A percentile compares a stretch with the other conserved stretches of the same genome.
phyloP scores from a whole-genome alignment of 2,329 filamentous ascomycete genomes.

The Plectosphaerella plurivora region DNA sequence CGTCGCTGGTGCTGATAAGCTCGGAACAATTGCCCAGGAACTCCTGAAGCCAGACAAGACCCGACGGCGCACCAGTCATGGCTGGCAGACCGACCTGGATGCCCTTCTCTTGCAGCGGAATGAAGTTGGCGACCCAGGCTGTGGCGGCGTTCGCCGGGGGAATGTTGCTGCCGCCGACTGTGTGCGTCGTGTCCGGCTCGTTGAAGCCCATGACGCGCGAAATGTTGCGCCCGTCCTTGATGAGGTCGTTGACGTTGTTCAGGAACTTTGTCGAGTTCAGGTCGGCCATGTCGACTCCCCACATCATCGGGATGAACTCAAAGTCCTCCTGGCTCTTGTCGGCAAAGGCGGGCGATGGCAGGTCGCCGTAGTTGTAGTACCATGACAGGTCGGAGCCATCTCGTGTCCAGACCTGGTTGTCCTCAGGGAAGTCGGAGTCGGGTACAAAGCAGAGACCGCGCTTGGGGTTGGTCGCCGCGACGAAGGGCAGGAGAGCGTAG shows the following conservation, averaged over 20 bases:
- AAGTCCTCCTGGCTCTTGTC: conserved; percentile 49
- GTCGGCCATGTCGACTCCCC: conserved; percentile 50
- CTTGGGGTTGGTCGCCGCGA: conserved; percentile 46
- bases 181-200: conserved; percentile 61
- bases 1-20: conserved; percentile 41
- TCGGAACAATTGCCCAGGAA: conserved; percentile 49
- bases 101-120: conserved; percentile 61
- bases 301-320: conserved; percentile 79
- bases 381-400: conserved; percentile 60
- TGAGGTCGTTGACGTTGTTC: conserved; percentile 49
- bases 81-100: conserved; percentile 67
- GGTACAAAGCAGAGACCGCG: conserved; percentile 70
- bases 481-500: conserved; percentile 14
- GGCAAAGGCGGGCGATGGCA: conserved; percentile 49
- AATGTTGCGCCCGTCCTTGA: conserved; percentile 53
- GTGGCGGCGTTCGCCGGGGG: conserved; percentile 56
- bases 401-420: conserved; percentile 62
- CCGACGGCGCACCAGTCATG: conserved; percentile 56
- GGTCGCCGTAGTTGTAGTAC: conserved; percentile 76
- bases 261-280: conserved; percentile 56
- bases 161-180: conserved; percentile 60
- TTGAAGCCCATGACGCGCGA: conserved; percentile 72
- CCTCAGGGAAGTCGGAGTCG: conserved; percentile 46
- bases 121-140: conserved; percentile 67
- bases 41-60: conserved; percentile 59